Evolutionary conservation across 2,329 filamentous ascomycete genomes (phyloP), one percentile per base, ranked within the genome.

Genomic region (Ceratocystis huliohia): DNA sequence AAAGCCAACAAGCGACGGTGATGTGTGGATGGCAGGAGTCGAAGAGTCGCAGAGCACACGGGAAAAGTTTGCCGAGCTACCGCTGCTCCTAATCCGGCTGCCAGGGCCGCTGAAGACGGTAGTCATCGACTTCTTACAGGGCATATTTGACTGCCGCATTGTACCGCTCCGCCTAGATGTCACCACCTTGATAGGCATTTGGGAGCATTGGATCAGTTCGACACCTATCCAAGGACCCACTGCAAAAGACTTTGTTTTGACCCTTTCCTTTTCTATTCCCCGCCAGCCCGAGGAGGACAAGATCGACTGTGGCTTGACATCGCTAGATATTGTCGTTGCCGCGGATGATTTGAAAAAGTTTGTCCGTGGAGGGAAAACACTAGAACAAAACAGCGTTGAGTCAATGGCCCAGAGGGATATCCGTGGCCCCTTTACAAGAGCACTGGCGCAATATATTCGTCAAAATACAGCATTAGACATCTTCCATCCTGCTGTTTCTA

Each of bases 101-200:
- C 82, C 83, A 0, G 74, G 78, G 3, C 73, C 81, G 1, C 74
- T 85, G 0, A 82, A 82, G 69, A 67, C 74, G 1, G 74, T 81
- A 22, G 70, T 85, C 0, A 68, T 76, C n/a, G 77, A 79, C 25
- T 85, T 84, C 72, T 73, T 85, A 10, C 75, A 78, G 2, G 77
- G 73, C 53, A 78, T 78, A 0, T 84, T 85, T 69, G 83, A 85
- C 73, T 84, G 81, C 68, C 81, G 81, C 33, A 77, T 84, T 57
- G 79, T 76, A 65, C 74, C 79, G 3, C 72, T 84, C 53, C 75
- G 75, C 0, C 72, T 85, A 1, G 79, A 80, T 5, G 82, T 81
- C 5, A 76, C 75, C 57, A 81, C 79, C 1, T 74, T 85, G 0
- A 73, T 83, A 1, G 71, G 72, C 3, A 74, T 77, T 5, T 81